Conservation (phyloP, 2,329 filamentous ascomycete species). For the Microdochium nivale region DNA sequence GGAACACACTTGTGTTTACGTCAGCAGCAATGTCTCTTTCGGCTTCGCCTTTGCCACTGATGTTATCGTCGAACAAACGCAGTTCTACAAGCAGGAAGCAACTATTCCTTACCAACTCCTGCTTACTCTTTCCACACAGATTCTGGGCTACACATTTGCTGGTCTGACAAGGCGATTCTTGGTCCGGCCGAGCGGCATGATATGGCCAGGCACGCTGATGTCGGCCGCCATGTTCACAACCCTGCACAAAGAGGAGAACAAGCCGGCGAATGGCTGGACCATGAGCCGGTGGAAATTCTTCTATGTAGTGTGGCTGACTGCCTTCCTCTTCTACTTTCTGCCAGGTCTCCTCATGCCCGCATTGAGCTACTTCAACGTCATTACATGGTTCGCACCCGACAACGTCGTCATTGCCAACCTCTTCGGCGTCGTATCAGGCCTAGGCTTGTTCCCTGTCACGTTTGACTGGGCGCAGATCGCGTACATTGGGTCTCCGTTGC, state of each 20-base stretch:
- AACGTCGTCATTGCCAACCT: conserved; percentile 82
- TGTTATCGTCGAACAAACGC: conserved; percentile 82
- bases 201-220: conserved; percentile 84
- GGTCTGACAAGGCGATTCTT: conserved; percentile 74
- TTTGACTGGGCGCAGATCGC: conserved; percentile 92
- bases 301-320: conserved; percentile 59
- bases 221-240: conserved; percentile 86
- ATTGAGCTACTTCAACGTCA: conserved; percentile 79
- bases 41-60: conserved; percentile 85
- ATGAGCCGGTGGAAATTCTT: conserved; percentile 83
- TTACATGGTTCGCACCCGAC: conserved; percentile 82
- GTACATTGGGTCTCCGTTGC: conserved; percentile 74
- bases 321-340: conserved; percentile 77
- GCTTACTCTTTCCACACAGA: conserved; percentile 77
- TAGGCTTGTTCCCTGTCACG: conserved; percentile 76
- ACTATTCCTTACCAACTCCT: conserved; percentile 71
- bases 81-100: conserved; percentile 79
- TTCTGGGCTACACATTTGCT: conserved; percentile 79
- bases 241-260: conserved; percentile 77
- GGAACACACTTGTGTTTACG: conserved; percentile 81
- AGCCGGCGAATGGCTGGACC: conserved; percentile 71
- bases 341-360: conserved; percentile 77
- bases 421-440: conserved; percentile 76
- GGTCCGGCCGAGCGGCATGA: conserved; percentile 80
- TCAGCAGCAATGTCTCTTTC: conserved; percentile 84